A percentile compares a stretch with the other conserved stretches of the same genome.
These are phyloP conservation scores for Cercospora sp. DNA, from an alignment of 2,329 filamentous ascomycete species.

Conservation along the genomic window DNA sequence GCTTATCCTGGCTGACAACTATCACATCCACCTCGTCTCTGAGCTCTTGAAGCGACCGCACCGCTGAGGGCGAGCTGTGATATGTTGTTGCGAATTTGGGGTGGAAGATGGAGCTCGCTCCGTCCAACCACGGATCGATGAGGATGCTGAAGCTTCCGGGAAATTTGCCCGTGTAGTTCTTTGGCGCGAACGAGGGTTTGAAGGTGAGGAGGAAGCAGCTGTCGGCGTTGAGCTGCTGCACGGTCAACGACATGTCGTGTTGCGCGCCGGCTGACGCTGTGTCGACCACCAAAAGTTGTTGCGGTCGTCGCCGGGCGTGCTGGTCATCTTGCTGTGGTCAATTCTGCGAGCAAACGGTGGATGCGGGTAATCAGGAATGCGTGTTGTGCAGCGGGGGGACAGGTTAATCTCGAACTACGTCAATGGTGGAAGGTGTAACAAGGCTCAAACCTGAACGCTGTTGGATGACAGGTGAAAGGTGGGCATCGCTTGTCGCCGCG, in stretches of 20 bases:
- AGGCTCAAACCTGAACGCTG: constrained; percentile 9
- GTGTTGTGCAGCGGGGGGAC: neutral
- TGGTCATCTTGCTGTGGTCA: constrained; percentile 14
- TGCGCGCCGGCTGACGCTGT: neutral
- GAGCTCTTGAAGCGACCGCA: constrained; percentile 58
- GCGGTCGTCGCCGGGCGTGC: neutral
- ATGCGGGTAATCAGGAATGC: neutral
- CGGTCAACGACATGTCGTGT: constrained; percentile 60
- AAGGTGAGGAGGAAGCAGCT: constrained; percentile 66
- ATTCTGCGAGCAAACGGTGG: neutral
- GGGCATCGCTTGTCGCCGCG: neutral
- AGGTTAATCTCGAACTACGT: constrained; percentile 1
- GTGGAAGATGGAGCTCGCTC: constrained; percentile 61
- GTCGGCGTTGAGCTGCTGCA: constrained; percentile 65
- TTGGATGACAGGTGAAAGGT: neutral
- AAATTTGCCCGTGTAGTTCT: constrained; percentile 41
- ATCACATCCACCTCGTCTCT: constrained; percentile 56
- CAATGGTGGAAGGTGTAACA: constrained; percentile 3
- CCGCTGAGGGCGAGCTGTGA: constrained; percentile 57
- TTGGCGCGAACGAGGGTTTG: constrained; percentile 52
- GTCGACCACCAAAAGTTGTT: neutral
- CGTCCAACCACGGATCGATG: constrained; percentile 70
- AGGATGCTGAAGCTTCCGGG: constrained; percentile 64
- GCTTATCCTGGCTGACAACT: constrained; percentile 61
- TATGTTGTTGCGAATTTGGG: constrained; percentile 61